These are phyloP conservation scores for Diaporthe capsici DNA, from an alignment of 2,329 filamentous ascomycete species.

Conservation along the genomic window DNA sequence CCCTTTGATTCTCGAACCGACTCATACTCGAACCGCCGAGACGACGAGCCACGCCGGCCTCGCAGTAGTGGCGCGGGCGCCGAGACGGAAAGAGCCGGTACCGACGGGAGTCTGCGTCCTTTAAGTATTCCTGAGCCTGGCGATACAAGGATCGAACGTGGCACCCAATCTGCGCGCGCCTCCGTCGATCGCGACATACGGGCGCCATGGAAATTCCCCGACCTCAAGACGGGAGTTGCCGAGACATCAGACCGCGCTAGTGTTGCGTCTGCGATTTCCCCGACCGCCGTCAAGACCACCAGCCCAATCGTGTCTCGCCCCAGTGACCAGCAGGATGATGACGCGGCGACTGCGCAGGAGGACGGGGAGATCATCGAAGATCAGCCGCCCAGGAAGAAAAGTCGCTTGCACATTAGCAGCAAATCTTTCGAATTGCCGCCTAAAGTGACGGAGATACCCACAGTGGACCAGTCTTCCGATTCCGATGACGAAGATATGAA, in stretches of 20 bases:
- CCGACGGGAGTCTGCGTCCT: conserved; percentile 55
- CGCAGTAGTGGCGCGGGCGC: conserved; percentile 68
- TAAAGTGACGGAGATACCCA: conserved; percentile 50
- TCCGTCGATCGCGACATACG: conserved; percentile 51
- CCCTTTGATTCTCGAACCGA: conserved; percentile 53
- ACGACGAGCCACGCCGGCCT: conserved; percentile 61
- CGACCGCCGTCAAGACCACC: conserved; percentile 37
- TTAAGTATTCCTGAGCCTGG: conserved; percentile 63
- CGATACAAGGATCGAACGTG: conserved; percentile 59
- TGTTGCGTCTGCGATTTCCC: conserved; percentile 40
- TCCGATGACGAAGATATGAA: conserved; percentile 71
- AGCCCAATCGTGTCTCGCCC: conserved; percentile 40
- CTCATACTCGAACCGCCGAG: conserved; percentile 56
- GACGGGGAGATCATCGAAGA: conserved; percentile 41
- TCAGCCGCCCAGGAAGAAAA: conserved; percentile 43
- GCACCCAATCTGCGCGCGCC: conserved; percentile 53
- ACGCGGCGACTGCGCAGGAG: conserved; percentile 33
- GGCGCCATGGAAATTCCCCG: conserved; percentile 40
- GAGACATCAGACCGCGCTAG: conserved; percentile 41
- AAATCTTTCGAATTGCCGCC: conserved; percentile 58
- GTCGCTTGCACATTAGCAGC: conserved; percentile 48
- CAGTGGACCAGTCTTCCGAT: conserved; percentile 64
- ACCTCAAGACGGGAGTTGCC: conserved; percentile 44
- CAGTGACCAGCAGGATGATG: conserved; percentile 31
- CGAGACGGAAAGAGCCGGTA: conserved; percentile 52